Evolutionary conservation across 495 filamentous ascomycete genomes (phyloP), one percentile per base, ranked within the genome.

Genomic region (Neurospora terricola): DNA sequence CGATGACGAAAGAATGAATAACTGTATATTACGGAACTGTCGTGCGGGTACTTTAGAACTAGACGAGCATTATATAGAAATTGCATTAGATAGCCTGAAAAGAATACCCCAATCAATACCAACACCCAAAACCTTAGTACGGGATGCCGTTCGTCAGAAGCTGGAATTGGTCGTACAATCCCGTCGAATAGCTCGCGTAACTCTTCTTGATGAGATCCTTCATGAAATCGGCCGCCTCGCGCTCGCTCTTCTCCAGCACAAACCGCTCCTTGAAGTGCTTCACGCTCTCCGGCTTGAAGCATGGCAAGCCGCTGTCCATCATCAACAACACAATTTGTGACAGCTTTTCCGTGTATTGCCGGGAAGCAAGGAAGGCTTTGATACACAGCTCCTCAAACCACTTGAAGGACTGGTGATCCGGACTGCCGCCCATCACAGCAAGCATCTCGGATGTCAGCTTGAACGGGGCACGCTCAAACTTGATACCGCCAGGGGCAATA

Each of bases 381-480:
- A 98, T 88, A 78, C 92, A 94, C 30, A 99, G 87, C 78, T 97
- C 94, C 83, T 98, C 96, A 75, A 99, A 99, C 90, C 93, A 96
- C 70, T 90, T 90, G 84, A 96, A 99, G 1, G 94, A 83, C 78
- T 98, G 96, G 23, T 95, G 92, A 36, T 88, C 89, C 0, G 90
- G 91, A 73, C 85, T 89, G 48, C 95, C 94, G 36, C 96, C 94
- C 95, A 99, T 99, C 72, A 99, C 96, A 18, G 94, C 91, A 45
- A 99, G 87, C 96, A 99, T 99, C 79, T 99, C 96, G 12, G 89
- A 88, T 0, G 96, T 98, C 70, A 99, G 88, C 82, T 99, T 99
- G 88, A 99, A 99, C 0, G 96, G 96, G 0, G 96, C 96, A 36
- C 96, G 91, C 83, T 99, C 96, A 78, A 99, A 99, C 71, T 92